Evolutionary conservation across 108 stramenopile genomes (phyloP).

Genomic region (Asterionellopsis glacialis): DNA sequence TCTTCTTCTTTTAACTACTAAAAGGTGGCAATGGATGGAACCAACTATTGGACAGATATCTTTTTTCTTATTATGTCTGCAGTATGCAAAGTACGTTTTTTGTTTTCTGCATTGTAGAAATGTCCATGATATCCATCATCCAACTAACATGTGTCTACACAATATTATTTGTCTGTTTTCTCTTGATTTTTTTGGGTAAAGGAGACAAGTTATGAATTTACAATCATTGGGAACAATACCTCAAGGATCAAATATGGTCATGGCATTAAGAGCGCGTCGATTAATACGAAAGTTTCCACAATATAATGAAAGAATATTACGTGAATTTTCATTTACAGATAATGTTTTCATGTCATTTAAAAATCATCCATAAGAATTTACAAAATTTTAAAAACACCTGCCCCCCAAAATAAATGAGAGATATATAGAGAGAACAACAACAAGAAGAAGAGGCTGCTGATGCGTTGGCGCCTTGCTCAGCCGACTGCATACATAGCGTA

Average conservation of each 20-base stretch:
- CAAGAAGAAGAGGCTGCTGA: too few relatives aligned
- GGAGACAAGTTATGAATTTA: too few relatives aligned
- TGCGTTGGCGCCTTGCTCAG: too few relatives aligned
- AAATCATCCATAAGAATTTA: too few relatives aligned
- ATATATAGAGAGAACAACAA: too few relatives aligned
- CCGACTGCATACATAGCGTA: too few relatives aligned
- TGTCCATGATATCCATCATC: neutral
- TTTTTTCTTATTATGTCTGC: conserved; percentile 78
- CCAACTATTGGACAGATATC: conserved; percentile 74
- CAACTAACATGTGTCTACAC: neutral
- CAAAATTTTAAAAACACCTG: too few relatives aligned
- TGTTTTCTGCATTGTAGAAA: neutral
- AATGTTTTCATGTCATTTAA: too few relatives aligned
- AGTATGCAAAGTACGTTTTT: conserved; percentile 51
- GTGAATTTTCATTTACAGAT: too few relatives aligned
- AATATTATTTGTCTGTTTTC: conserved; percentile 38
- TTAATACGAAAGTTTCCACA: conserved; percentile 39
- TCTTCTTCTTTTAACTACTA: too few relatives aligned
- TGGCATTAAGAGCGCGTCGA: conserved; percentile 25
- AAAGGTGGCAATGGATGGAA: conserved; percentile 86
- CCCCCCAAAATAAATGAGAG: too few relatives aligned
- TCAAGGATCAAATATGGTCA: conserved; percentile 1
- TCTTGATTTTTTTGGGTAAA: conserved; percentile 36
- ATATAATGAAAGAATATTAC: conserved; percentile 26
- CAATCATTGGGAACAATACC: too few relatives aligned